These are phyloP conservation scores for Pseudoperonospora humuli DNA, from an alignment of 352 stramenopile genomes.

Conservation along the genomic window DNA sequence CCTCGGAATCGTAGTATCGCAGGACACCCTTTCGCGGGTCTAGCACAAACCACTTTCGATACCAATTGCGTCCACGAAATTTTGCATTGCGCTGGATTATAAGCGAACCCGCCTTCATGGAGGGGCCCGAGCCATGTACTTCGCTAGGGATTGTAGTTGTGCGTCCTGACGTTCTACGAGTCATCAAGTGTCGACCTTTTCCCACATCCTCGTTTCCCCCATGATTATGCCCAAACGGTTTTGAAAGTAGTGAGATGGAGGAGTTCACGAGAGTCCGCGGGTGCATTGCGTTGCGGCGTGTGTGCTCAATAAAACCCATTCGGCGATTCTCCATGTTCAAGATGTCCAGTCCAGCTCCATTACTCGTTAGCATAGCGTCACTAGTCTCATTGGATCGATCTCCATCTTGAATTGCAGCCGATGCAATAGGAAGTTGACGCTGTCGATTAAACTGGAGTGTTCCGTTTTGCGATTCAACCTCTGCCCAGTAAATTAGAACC, in stretches of 20 bases:
- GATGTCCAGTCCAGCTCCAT: neutral
- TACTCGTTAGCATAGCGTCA: slow-evolving; percentile 4
- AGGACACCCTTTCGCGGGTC: slow-evolving; percentile 52
- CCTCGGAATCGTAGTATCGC: slow-evolving; percentile 71
- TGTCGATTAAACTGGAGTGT: slow-evolving; percentile 13
- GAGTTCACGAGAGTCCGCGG: slow-evolving; percentile 58
- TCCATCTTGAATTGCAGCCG: slow-evolving; percentile 6
- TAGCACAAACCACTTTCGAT: slow-evolving; percentile 76
- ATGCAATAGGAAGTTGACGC: neutral
- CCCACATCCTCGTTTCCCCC: slow-evolving; percentile 17
- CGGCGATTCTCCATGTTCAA: slow-evolving; percentile 34
- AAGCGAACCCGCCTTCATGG: slow-evolving; percentile 41
- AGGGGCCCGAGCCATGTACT: slow-evolving; percentile 1
- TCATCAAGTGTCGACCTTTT: slow-evolving; percentile 21
- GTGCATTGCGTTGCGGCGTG: slow-evolving; percentile 46
- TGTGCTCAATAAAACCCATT: slow-evolving; percentile 63
- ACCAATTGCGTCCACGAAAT: slow-evolving; percentile 65
- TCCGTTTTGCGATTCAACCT: slow-evolving; percentile 37
- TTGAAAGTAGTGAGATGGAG: slow-evolving; percentile 67
- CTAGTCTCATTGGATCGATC: slow-evolving; percentile 4
- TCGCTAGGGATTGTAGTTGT: slow-evolving; percentile 8
- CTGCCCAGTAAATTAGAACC: slow-evolving; percentile 67
- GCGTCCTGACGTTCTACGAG: slow-evolving; percentile 13
- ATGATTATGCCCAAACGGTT: slow-evolving; percentile 40
- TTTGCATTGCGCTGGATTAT: slow-evolving; percentile 72